A percentile compares a stretch with the other conserved stretches of the same genome.
Evolutionary conservation across 306 rosid species (phyloP).

Genomic region (Alnus rubra): DNA sequence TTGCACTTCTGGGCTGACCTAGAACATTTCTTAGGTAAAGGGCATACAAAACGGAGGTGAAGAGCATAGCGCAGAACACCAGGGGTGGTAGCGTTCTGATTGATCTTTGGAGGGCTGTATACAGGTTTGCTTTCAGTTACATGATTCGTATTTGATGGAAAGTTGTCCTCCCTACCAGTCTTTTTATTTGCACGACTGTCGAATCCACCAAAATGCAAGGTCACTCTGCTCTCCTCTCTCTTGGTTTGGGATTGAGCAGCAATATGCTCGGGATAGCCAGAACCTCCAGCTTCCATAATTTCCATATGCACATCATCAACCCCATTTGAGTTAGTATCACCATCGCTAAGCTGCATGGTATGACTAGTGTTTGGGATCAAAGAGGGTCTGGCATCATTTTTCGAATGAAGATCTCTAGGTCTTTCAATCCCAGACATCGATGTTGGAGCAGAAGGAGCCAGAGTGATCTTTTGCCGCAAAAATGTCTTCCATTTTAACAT

Average conservation of each 20-base stretch:
- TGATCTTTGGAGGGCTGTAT: slow-evolving; percentile 37
- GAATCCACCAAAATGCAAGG: slow-evolving; percentile 26
- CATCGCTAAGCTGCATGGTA: neutral
- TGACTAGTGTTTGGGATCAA: slow-evolving; percentile 22
- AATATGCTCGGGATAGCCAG: neutral
- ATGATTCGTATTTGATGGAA: slow-evolving; percentile 16
- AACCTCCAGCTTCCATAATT: neutral
- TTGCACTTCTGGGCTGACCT: slow-evolving; percentile 58
- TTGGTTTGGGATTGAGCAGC: neutral
- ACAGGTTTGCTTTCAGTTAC: slow-evolving; percentile 28
- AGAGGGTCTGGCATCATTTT: slow-evolving; percentile 33
- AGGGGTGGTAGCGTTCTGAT: slow-evolving; percentile 26
- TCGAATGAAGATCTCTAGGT: slow-evolving; percentile 29
- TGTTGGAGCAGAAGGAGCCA: slow-evolving; percentile 44
- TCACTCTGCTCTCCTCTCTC: slow-evolving; percentile 20
- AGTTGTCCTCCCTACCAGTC: slow-evolving; percentile 27
- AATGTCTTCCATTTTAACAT: slow-evolving; percentile 60
- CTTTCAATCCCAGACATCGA: slow-evolving; percentile 34
- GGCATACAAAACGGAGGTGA: slow-evolving; percentile 69
- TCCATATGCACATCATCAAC: neutral
- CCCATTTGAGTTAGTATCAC: slow-evolving; percentile 9
- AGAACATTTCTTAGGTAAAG: slow-evolving; percentile 49
- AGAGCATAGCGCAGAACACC: slow-evolving; percentile 68
- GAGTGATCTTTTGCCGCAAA: slow-evolving; percentile 78
- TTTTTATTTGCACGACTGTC: slow-evolving; percentile 23